These are phyloP conservation scores for Candida patagonica DNA, from an alignment of 805 yeast species.

Conservation along the genomic window DNA sequence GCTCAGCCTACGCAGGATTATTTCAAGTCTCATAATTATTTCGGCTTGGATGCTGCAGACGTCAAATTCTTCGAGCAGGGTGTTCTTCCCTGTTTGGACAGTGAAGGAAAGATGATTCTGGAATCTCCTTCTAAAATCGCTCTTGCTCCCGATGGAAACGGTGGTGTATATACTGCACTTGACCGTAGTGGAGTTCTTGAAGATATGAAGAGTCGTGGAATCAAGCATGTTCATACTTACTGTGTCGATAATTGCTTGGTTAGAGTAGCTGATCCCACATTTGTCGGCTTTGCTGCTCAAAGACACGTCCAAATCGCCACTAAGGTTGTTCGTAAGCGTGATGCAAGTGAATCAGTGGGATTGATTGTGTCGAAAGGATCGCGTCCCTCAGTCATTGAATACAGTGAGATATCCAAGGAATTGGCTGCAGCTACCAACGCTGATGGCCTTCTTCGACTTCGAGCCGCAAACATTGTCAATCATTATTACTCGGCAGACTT, in stretches of 20 bases:
- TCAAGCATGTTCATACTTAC: conserved; percentile 89
- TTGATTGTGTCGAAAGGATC: conserved; percentile 56
- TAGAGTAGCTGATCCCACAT: conserved; percentile 85
- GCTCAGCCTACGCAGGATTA: conserved; percentile 62
- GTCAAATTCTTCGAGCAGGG: conserved; percentile 89
- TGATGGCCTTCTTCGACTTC: conserved; percentile 46
- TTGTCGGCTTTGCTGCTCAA: conserved; percentile 72
- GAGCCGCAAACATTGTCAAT: conserved; percentile 96
- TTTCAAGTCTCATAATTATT: conserved; percentile 51
- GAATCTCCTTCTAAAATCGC: conserved; percentile 48
- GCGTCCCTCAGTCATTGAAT: conserved; percentile 86
- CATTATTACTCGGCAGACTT: conserved; percentile 87
- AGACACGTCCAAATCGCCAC: conserved; percentile 71
- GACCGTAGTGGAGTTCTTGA: conserved; percentile 51
- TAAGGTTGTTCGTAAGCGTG: conserved; percentile 88
- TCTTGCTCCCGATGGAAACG: conserved; percentile 96
- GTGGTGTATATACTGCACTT: conserved; percentile 88
- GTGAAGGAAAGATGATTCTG: conserved; percentile 65
- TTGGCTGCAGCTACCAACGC: conserved; percentile 52
- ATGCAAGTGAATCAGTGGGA: conserved; percentile 84
- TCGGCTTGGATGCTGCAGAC: conserved; percentile 57
- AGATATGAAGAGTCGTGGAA: conserved; percentile 58
- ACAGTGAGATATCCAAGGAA: conserved; percentile 76
- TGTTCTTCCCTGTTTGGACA: conserved; percentile 77
- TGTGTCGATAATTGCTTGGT: conserved; percentile 94